Percentiles rank a stretch among this genome's conserved stretches.
These are phyloP conservation scores for Aspergillus costaricaensis DNA, from an alignment of 2,329 filamentous ascomycete species.

Conservation along the genomic window DNA sequence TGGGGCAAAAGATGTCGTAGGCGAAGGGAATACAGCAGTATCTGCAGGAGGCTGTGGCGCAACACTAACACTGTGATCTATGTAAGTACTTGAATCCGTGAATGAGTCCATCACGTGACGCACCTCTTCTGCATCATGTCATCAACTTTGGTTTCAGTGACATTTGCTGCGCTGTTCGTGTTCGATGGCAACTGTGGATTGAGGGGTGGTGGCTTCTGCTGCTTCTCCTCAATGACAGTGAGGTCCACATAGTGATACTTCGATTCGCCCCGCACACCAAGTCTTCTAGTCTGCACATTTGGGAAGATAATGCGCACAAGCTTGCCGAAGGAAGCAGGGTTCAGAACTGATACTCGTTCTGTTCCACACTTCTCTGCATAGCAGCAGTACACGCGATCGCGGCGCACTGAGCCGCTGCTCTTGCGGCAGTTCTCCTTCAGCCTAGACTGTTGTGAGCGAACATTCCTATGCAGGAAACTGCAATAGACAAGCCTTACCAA, in stretches of 20 bases:
- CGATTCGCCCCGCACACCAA: constrained; percentile 93
- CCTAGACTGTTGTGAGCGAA: constrained; percentile 34
- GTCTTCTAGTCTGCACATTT: constrained; percentile 84
- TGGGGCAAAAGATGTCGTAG: constrained; percentile 40
- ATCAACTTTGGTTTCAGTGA: constrained; percentile 26
- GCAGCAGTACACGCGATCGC: constrained; percentile 91
- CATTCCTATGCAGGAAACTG: neutral
- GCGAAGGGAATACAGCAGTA: constrained; percentile 44
- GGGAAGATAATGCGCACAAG: constrained; percentile 95
- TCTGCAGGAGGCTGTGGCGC: constrained; percentile 38
- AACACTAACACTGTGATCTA: constrained; percentile 28
- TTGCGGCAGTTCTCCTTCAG: constrained; percentile 51
- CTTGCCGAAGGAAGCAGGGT: constrained; percentile 97
- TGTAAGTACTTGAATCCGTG: neutral
- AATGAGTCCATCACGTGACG: constrained; percentile 8
- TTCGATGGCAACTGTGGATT: constrained; percentile 29
- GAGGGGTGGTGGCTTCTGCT: constrained; percentile 34
- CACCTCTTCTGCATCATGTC: constrained; percentile 37
- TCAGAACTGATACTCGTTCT: constrained; percentile 90
- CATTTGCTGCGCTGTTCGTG: constrained; percentile 19
- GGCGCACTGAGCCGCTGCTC: constrained; percentile 70
- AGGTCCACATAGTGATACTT: constrained; percentile 85
- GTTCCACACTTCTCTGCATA: constrained; percentile 92
- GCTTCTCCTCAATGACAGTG: constrained; percentile 49
- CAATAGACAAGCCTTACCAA: constrained; percentile 41